phyloP scores from a whole-genome alignment of 2,329 filamentous ascomycete genomes.

The Chalara sp. region DNA sequence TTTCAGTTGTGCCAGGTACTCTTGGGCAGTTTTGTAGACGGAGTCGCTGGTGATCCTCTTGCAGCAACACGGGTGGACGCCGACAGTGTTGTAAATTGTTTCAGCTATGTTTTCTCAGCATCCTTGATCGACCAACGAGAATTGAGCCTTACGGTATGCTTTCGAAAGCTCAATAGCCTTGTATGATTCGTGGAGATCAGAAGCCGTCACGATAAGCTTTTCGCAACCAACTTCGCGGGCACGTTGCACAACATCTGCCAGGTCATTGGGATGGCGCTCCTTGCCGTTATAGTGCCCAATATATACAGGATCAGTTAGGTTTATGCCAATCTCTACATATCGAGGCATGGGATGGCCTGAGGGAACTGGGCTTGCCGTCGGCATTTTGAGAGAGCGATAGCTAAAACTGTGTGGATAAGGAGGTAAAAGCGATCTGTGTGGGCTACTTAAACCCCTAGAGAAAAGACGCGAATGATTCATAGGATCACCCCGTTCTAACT shows the following conservation, averaged over 20 bases:
- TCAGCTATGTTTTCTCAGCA: not conserved
- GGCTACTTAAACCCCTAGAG: too few species aligned
- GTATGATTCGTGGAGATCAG: slow-evolving; percentile 70
- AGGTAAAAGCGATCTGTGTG: too few species aligned
- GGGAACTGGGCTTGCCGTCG: too few species aligned
- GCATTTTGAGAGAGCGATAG: too few species aligned
- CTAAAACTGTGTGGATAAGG: too few species aligned
- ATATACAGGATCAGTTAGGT: slow-evolving; percentile 89
- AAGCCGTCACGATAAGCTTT: slow-evolving; percentile 92
- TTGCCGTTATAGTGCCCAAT: slow-evolving; percentile 78
- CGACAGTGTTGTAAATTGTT: slow-evolving; percentile 68
- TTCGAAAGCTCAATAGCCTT: slow-evolving; percentile 68
- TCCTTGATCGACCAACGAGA: not conserved
- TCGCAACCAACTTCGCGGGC: slow-evolving; percentile 72
- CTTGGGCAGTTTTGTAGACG: too few species aligned
- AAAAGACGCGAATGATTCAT: too few species aligned
- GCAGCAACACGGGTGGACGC: slow-evolving; percentile 88
- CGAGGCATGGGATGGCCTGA: not conserved
- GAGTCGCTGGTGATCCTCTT: slow-evolving; percentile 61
- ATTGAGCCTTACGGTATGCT: slow-evolving; percentile 56
- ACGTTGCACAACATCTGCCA: slow-evolving; percentile 69
- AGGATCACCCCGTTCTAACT: too few species aligned
- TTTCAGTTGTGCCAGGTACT: slow-evolving; percentile 51
- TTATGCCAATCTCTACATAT: slow-evolving; percentile 71
- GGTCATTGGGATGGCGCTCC: slow-evolving; percentile 65